These are phyloP conservation scores for Ganoderma meredithae DNA, from an alignment of 1,284 basidiomycete species.

Conservation along the genomic window DNA sequence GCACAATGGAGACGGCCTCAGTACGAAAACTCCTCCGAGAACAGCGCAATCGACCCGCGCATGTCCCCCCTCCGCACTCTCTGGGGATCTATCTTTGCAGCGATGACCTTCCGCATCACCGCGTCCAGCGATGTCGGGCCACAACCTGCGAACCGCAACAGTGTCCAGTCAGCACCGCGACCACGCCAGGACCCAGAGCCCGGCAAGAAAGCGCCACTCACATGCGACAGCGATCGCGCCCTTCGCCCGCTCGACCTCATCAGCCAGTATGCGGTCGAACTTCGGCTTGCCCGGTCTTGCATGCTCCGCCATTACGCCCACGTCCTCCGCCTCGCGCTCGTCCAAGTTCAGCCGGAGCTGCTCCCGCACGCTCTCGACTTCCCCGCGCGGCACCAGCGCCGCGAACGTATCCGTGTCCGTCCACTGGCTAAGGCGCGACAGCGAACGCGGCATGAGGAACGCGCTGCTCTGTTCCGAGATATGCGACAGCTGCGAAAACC, in stretches of 20 bases:
- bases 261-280: slow-evolving; percentile 67
- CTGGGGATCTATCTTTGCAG: slow-evolving; percentile 65
- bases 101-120: slow-evolving; percentile 73
- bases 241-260: slow-evolving; percentile 65
- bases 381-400: slow-evolving; percentile 38
- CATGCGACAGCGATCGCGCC: slow-evolving; percentile 76
- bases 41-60: slow-evolving; percentile 66
- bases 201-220: slow-evolving; percentile 46
- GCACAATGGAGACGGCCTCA: slow-evolving; percentile 33
- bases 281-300: slow-evolving; percentile 81
- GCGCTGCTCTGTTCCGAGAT: slow-evolving; percentile 17
- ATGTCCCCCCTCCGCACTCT: slow-evolving; percentile 67
- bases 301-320: slow-evolving; percentile 72
- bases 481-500: slow-evolving; percentile 22
- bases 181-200: neutral
- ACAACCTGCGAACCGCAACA: slow-evolving; percentile 56
- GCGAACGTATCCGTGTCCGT: slow-evolving; percentile 43
- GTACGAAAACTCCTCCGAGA: slow-evolving; percentile 76
- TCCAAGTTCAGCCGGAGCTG: slow-evolving; percentile 62
- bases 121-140: slow-evolving; percentile 79
- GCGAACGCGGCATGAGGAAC: slow-evolving; percentile 19
- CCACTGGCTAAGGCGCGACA: slow-evolving; percentile 36
- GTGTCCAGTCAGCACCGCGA: slow-evolving; percentile 1
- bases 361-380: slow-evolving; percentile 35
- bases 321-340: slow-evolving; percentile 71